These are phyloP conservation scores for Hyphopichia buzzinii DNA, from an alignment of 1,139 yeast species.

Conservation along the genomic window DNA sequence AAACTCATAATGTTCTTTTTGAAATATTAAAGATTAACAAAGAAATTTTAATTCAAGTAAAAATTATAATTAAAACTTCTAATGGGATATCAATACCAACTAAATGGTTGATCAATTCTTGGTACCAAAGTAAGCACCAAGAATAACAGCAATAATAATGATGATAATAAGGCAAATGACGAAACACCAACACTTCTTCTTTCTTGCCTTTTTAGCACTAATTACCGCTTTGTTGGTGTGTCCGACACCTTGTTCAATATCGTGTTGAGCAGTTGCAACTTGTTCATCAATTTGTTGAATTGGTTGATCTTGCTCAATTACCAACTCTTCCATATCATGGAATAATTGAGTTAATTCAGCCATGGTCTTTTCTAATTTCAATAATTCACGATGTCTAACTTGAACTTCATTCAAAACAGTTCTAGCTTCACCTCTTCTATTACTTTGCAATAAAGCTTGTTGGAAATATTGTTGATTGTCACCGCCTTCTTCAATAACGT, in stretches of 20 bases:
- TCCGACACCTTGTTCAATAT: conserved; percentile 91
- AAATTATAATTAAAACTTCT: not conserved
- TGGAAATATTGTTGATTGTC: conserved; percentile 91
- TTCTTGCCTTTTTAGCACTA: conserved; percentile 88
- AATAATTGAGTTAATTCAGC: conserved; percentile 93
- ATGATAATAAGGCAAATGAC: conserved; percentile 61
- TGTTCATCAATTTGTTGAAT: conserved; percentile 82
- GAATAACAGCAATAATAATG: conserved; percentile 65
- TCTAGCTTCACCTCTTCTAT: conserved; percentile 95
- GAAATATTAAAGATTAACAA: too few relatives aligned
- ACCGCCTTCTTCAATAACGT: conserved; percentile 74
- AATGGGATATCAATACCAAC: too few relatives aligned
- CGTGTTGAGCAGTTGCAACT: conserved; percentile 80
- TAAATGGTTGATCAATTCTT: conserved; percentile 9
- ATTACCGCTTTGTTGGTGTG: conserved; percentile 89
- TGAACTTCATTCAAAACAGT: conserved; percentile 95
- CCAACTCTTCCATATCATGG: conserved; percentile 95
- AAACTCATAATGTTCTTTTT: too few relatives aligned
- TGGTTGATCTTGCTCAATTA: conserved; percentile 91
- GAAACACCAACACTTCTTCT: conserved; percentile 86
- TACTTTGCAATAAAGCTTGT: conserved; percentile 87
- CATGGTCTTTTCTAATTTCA: conserved; percentile 93
- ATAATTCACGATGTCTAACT: conserved; percentile 91
- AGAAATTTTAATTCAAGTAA: too few relatives aligned
- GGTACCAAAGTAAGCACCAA: conserved; percentile 47